Base-by-base conservation (phyloP, 106 monocot genomes). In the Gastrodia elata region DNA sequence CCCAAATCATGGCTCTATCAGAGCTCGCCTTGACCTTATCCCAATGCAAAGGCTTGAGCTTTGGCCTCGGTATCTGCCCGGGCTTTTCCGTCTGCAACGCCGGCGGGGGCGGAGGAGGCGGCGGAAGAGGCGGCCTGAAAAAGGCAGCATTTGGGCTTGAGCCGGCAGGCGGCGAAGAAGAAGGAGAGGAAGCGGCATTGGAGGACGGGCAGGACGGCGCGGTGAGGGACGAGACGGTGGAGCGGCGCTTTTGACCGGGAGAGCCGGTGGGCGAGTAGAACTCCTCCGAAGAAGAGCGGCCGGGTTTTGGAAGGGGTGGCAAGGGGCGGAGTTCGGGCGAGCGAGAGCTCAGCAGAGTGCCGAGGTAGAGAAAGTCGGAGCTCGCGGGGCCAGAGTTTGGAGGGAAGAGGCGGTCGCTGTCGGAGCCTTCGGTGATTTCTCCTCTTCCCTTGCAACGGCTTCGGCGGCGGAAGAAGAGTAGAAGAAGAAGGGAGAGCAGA, bases 11-110 rank as follows among this genome's bases (percentile, higher is more conserved):
- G 9, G 74, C 83, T 18, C 88, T 64, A 58, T 91, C 86, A 3
- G 97, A 91, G 83, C 93, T 97, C 4, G 97, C 97, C 71, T 84
- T 72, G 26, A 97, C 97, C 72, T 97, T 97, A 70, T 97, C 97
- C 97, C 97, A 93, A 56, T 97, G 93, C 79, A 97, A 72, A 49
- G 97, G 88, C 78, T 97, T 97, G 85, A 97, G 35, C 80, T 91
- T 97, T 9, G 84, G 87, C 74, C 78, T 69, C 8, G 68, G 79
- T 3, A 46, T 73, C 68, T 75, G 83, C 64, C 84, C 86, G 27
- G 39, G 79, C 74, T 24, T 79, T 56, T 71, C 84, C 77, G 71
- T 48, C 78, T 65, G 5, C 32, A 27, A 20, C 75, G 80, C 65
- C n/a, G 38, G 76, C 1, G 82, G 84, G 7, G 76, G 78, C 0